Evolutionary conservation across 441 rosid genomes (phyloP), one percentile per base, ranked within the genome.

Genomic region (Daphne laureola): DNA sequence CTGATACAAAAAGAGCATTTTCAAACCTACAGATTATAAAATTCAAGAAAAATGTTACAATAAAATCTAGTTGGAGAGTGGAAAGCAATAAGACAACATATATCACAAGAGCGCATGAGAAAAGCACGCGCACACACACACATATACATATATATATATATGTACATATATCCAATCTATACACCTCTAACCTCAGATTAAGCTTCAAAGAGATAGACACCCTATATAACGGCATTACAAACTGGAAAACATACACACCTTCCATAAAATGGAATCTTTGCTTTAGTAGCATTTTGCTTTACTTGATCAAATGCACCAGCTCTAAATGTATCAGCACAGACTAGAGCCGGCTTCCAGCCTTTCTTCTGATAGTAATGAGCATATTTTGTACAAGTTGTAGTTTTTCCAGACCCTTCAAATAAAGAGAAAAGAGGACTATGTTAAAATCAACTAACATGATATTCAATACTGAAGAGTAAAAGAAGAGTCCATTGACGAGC

Each of bases 281-380:
- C 95, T 70, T 87, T 87, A 1, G 95, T 81, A 17, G 97, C 93
- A 78, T 90, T 90, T 74, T 90, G 97, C 73, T 90, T 90, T 61
- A 90, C 67, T 74, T 84, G 90, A 86, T 90, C 97, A 58, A 90
- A 90, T 52, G 97, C 95, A 76, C 92, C 97, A 13, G 95, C 97
- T 73, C 93, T 84, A 67, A 87, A 87, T 42, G 95, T 90, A 82
- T 86, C 97, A 2, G 97, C 97, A 77, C 95, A 90, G 26, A 90
- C 95, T 25, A 90, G 67, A 57, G 93, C 94, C 12, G 97, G 93
- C 41, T 90, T 87, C 84, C 85, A 87, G 8, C 91, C 97, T 58
- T 86, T 90, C 69, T 81, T 90, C 79, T 84, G 90, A 73, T 90
- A 93, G 73, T 84, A 84, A 69, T 82, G 79, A n/a, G 93, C 97